Evolutionary conservation across 331 rosid species (phyloP).

Genomic region (Spiraea crenata): DNA sequence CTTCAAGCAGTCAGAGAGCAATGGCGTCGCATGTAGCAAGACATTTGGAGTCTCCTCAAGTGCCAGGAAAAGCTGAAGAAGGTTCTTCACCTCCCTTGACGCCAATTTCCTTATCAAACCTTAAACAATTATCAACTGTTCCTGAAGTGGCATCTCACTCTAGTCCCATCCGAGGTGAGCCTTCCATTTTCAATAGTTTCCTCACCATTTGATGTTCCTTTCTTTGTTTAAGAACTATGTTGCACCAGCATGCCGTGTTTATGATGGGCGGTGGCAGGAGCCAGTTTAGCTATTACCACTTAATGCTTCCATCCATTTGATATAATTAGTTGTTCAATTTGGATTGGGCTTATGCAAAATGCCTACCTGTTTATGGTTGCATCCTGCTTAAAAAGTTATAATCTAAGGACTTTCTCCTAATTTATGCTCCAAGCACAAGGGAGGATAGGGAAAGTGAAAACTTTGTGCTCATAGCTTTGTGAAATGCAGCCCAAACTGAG

Average conservation of each 20-base stretch:
- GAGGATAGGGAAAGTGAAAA: background rate
- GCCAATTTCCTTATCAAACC: constrained; percentile 52
- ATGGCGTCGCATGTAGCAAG: constrained; percentile 54
- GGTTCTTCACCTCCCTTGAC: constrained; percentile 69
- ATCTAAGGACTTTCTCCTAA: too few relatives aligned
- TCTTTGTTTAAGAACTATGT: background rate
- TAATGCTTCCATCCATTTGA: background rate
- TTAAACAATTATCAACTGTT: constrained; percentile 34
- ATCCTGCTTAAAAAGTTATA: too few relatives aligned
- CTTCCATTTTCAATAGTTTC: constrained; percentile 3
- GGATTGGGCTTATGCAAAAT: background rate
- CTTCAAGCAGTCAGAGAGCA: constrained; percentile 72
- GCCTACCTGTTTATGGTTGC: too few relatives aligned
- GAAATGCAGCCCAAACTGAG: background rate
- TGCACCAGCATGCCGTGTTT: background rate
- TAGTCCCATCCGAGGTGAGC: constrained; percentile 60
- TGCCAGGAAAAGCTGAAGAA: constrained; percentile 52
- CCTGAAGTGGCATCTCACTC: constrained; percentile 57
- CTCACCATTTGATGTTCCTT: constrained; percentile 8
- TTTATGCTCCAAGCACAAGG: background rate
- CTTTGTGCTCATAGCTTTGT: background rate
- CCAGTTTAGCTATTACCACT: background rate
- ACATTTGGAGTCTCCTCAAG: constrained; percentile 61
- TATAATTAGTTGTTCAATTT: background rate
- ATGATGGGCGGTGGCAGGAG: background rate